These are phyloP conservation scores for Priceomyces medius DNA, from an alignment of 805 yeast genomes.

Conservation along the genomic window DNA sequence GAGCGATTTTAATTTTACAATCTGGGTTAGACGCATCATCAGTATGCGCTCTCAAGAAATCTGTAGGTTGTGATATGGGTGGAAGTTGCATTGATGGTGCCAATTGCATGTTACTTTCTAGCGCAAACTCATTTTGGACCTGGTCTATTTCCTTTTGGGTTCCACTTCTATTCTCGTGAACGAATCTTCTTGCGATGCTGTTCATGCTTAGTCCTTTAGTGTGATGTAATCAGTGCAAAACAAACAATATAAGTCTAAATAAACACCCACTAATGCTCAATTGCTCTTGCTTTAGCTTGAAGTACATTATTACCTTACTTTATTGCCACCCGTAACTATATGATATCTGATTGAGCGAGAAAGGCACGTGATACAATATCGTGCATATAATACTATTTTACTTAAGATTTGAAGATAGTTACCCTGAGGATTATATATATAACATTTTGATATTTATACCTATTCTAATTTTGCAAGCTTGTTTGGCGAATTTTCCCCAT, in stretches of 20 bases:
- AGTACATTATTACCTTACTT: background rate
- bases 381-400: too few relatives aligned
- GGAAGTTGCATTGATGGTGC: constrained; percentile 73
- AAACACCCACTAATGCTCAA: background rate
- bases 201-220: constrained; percentile 29
- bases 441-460: background rate
- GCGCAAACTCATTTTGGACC: constrained; percentile 21
- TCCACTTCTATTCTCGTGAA: constrained; percentile 28
- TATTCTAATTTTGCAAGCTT: constrained; percentile 7
- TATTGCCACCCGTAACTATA: constrained; percentile 3
- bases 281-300: background rate
- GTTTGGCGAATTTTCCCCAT: constrained; percentile 2
- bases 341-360: background rate
- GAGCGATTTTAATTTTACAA: constrained; percentile 93
- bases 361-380: background rate
- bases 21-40: constrained; percentile 92
- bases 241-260: background rate
- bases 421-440: too few relatives aligned
- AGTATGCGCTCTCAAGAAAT: constrained; percentile 94
- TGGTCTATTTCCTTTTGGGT: constrained; percentile 28
- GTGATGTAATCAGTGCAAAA: background rate
- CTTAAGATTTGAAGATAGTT: too few relatives aligned
- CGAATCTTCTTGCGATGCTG: constrained; percentile 37
- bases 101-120: constrained; percentile 28
- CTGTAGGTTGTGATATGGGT: constrained; percentile 85